Evolutionary conservation across 495 filamentous ascomycete genomes (phyloP), one percentile per base, ranked within the genome.

Genomic region (Melanomma pulvis-pyrius): DNA sequence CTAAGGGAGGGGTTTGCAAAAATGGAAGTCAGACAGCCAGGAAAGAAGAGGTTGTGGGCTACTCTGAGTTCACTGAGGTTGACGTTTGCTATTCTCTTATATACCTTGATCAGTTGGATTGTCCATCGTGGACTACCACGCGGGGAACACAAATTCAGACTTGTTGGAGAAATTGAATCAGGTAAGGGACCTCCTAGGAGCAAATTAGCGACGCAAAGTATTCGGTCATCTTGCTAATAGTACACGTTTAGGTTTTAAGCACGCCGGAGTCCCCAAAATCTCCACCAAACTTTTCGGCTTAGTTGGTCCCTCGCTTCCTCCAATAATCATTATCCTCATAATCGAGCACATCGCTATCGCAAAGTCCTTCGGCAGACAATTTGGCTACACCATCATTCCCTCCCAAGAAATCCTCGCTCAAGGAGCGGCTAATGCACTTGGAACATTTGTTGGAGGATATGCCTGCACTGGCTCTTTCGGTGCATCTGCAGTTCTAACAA

Each of bases 261-360:
- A 63, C 32, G 61, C 61, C 3, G 30, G 51, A 15, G 30, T 63
- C 7, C 61, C 61, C 8, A 63, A 32, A 19, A 47, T 63, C 15
- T n/a, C 32, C 29, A 7, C 48, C 19, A 34, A 63, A 26, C 61
- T 63, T 34, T 57, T 63, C n/a, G 39, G 51, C 22, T 34, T 63
- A 1, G 61, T 63, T 2, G 61, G 34, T 19, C 15, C 50, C 1
- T 51, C 55, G 21, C 36, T 63, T 1, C 61, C 61, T 13, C 51
- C 61, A 13, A 63, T 63, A 26, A 34, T 63, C 17, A 63, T 63
- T 21, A 63, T 63, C 25, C 51, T 63, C 25, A 63, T 63, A 22
- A 39, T 63, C 22, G 61, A 63, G 39, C 61, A 63, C 50, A 63
- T 63, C 28, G 61, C 61, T 5, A 63, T 63, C 26, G 61, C 61